Evolutionary conservation across 495 filamentous ascomycete genomes (phyloP).

Genomic region (Neurospora tetrasperma): DNA sequence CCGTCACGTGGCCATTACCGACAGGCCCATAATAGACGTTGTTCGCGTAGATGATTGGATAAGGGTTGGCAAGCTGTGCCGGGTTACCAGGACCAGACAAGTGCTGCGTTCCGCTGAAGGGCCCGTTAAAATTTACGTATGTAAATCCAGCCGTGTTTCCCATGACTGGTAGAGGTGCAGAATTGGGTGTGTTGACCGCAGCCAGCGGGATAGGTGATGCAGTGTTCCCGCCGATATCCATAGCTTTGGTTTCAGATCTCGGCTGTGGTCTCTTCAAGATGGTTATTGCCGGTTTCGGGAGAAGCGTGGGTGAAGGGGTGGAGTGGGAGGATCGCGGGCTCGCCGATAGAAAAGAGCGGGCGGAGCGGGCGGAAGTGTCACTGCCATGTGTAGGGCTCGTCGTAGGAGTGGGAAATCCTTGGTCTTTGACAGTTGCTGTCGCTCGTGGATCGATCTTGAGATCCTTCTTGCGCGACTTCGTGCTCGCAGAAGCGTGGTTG

Average conservation of each 20-base stretch:
- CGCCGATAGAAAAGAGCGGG: neutral
- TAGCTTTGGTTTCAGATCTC: neutral
- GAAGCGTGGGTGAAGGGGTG: neutral
- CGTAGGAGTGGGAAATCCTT: neutral
- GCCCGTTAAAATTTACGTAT: neutral
- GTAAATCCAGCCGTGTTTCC: neutral
- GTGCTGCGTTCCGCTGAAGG: neutral
- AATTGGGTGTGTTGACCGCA: neutral
- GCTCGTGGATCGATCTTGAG: neutral
- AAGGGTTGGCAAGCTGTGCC: neutral
- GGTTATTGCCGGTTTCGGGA: neutral
- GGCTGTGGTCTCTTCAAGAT: neutral
- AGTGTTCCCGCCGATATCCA: neutral
- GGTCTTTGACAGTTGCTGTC: neutral
- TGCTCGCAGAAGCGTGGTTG: neutral
- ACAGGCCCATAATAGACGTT: neutral
- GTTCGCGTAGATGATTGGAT: neutral
- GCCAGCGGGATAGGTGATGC: neutral
- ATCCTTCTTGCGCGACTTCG: neutral
- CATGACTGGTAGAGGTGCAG: neutral
- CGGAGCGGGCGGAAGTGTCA: neutral
- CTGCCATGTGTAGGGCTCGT: neutral
- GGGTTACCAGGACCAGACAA: neutral
- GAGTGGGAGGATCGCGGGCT: neutral
- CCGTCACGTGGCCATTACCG: neutral